These are phyloP conservation scores for Candida frijolesensis DNA, from an alignment of 1,139 yeast species.

Conservation along the genomic window DNA sequence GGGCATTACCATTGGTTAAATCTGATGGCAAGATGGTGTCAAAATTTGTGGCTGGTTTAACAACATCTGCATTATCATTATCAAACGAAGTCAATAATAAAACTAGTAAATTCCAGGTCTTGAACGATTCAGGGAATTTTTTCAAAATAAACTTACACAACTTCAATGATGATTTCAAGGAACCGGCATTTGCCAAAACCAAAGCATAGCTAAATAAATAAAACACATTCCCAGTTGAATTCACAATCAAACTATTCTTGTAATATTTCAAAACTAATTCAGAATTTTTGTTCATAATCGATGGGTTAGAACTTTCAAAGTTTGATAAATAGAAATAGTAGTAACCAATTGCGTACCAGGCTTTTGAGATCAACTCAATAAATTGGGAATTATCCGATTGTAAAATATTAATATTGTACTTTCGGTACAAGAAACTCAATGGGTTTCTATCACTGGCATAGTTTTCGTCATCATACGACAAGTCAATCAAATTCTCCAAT, in stretches of 20 bases:
- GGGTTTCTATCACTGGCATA: slow-evolving; percentile 20
- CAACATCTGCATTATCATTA: slow-evolving; percentile 24
- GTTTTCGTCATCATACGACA: slow-evolving; percentile 31
- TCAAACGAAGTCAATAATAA: slow-evolving; percentile 34
- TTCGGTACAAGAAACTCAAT: slow-evolving; percentile 41
- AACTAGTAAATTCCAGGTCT: slow-evolving; percentile 48
- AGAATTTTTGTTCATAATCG: slow-evolving; percentile 22
- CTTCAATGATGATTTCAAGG: slow-evolving; percentile 33
- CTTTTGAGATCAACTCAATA: slow-evolving; percentile 34
- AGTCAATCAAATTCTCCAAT: slow-evolving; percentile 27
- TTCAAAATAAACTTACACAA: slow-evolving; percentile 47
- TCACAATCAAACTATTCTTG: slow-evolving; percentile 41
- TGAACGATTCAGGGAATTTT: slow-evolving; percentile 46
- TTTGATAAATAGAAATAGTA: slow-evolving; percentile 33
- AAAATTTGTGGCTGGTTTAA: slow-evolving; percentile 14
- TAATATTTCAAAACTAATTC: slow-evolving; percentile 24
- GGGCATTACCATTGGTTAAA: slow-evolving; percentile 9
- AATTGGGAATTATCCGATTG: slow-evolving; percentile 33
- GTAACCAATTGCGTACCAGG: slow-evolving; percentile 44
- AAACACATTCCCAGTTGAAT: slow-evolving; percentile 38
- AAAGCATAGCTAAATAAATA: slow-evolving; percentile 42
- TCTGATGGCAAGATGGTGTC: slow-evolving; percentile 13
- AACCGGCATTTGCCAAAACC: slow-evolving; percentile 31
- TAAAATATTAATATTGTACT: slow-evolving; percentile 38
- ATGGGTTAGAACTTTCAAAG: slow-evolving; percentile 29